phyloP scores from a whole-genome alignment of 139 green algal species.

The Chlamydomonas sp. region DNA sequence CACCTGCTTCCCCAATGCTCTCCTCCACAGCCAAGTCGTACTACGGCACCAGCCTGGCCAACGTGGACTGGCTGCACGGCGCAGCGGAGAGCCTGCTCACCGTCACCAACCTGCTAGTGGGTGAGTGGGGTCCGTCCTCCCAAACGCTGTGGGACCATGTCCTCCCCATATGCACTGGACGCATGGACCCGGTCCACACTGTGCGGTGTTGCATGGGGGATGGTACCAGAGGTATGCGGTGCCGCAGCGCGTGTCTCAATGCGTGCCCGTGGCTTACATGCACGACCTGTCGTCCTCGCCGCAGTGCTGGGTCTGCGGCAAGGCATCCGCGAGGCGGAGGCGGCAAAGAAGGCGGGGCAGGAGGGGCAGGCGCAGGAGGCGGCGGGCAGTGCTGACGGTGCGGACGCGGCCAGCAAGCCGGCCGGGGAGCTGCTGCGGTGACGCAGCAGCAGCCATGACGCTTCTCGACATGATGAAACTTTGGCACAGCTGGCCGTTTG shows the following conservation, averaged over 20 bases:
- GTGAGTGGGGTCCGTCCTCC: constrained; percentile 30
- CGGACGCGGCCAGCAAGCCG: no score
- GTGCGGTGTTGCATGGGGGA: neutral
- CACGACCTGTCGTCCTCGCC: neutral
- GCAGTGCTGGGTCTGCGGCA: constrained; percentile 48
- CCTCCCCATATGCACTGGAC: no score
- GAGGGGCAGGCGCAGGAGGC: no score
- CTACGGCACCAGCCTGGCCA: constrained; percentile 88
- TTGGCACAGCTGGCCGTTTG: no score
- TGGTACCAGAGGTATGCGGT: neutral
- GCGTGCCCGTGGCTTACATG: neutral
- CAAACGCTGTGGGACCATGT: no score
- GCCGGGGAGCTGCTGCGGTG: no score
- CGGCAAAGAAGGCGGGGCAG: neutral
- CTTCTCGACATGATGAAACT: no score
- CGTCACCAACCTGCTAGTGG: constrained; percentile 96
- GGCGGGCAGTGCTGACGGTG: no score
- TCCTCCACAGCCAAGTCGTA: constrained; percentile 83
- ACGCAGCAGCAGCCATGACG: no score
- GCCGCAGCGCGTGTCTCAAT: neutral
- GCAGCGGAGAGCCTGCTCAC: constrained; percentile 95
- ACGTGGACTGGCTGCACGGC: constrained; percentile 98
- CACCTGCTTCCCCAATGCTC: neutral
- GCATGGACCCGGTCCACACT: no score
- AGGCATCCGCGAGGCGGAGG: constrained; percentile 49